phyloP scores from a whole-genome alignment of 768 basidiomycete species.

The Podaxis sp. region DNA sequence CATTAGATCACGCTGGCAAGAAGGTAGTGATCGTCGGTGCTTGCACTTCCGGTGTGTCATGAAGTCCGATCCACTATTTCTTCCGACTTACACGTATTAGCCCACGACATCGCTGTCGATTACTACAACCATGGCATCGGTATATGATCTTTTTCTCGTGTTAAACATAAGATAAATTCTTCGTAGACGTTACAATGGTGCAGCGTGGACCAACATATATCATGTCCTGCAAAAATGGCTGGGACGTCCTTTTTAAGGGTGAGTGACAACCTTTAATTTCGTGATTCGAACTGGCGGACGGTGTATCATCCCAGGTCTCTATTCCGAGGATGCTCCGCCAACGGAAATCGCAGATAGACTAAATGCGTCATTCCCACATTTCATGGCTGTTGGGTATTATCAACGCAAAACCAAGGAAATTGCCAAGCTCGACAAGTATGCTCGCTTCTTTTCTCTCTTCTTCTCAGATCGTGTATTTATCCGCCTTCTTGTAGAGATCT shows the following conservation, averaged over 20 bases:
- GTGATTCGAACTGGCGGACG: neutral
- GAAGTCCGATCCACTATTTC: neutral
- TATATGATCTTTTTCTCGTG: constrained; percentile 25
- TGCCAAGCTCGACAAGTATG: constrained; percentile 38
- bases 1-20: constrained; percentile 53
- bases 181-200: constrained; percentile 42
- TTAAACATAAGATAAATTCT: constrained; percentile 29
- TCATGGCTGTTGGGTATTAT: constrained; percentile 21
- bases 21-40: constrained; percentile 67
- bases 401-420: constrained; percentile 23
- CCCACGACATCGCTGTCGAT: constrained; percentile 41
- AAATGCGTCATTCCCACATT: constrained; percentile 45
- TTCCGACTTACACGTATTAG: constrained; percentile 18
- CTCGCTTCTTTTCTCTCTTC: neutral
- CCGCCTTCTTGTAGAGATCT: constrained; percentile 25
- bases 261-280: too few relatives aligned
- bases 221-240: constrained; percentile 44
- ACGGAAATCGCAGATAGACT: constrained; percentile 52
- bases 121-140: constrained; percentile 34
- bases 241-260: constrained; percentile 28
- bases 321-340: constrained; percentile 49
- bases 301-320: constrained; percentile 26
- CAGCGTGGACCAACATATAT: constrained; percentile 56
- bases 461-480: neutral
- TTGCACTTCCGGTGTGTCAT: constrained; percentile 44